phyloP scores from a whole-genome alignment of 1,139 yeast genomes.

The Ogataea hybrid region DNA sequence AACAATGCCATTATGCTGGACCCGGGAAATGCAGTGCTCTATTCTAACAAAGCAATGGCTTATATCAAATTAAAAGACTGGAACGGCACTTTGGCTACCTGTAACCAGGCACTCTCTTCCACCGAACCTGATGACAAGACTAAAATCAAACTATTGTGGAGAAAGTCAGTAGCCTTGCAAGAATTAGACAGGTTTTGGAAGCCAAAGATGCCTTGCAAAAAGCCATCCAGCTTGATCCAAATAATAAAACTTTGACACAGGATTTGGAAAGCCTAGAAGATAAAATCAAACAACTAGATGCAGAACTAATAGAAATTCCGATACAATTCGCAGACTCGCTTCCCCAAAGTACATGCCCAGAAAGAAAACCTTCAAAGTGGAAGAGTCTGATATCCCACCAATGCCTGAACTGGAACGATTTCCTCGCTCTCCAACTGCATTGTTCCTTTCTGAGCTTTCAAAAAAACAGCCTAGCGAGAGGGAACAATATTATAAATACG shows the following conservation, averaged over 20 bases:
- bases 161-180: constrained; percentile 51
- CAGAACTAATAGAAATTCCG: constrained; percentile 32
- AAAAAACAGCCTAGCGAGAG: constrained; percentile 20
- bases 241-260: constrained; percentile 32
- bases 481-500: constrained; percentile 36
- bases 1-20: constrained; percentile 62
- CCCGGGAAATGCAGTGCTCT: constrained; percentile 58
- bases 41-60: constrained; percentile 79
- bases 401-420: constrained; percentile 10
- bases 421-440: constrained; percentile 35
- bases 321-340: constrained; percentile 45
- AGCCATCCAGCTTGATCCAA: constrained; percentile 48
- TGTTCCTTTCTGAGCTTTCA: constrained; percentile 30
- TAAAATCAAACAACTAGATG: constrained; percentile 6
- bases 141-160: constrained; percentile 51
- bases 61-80: constrained; percentile 55
- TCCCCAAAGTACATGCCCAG: constrained; percentile 39
- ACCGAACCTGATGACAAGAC: constrained; percentile 33
- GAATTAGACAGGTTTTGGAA: constrained; percentile 34
- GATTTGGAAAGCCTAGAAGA: constrained; percentile 16
- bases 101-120: constrained; percentile 52
- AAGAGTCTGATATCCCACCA: constrained; percentile 2
- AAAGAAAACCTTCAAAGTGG: not conserved
- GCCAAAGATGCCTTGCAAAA: constrained; percentile 39
- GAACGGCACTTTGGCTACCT: constrained; percentile 58